These are phyloP conservation scores for Tuber umbilicatum DNA, from an alignment of 495 filamentous ascomycete genomes.

Conservation along the genomic window DNA sequence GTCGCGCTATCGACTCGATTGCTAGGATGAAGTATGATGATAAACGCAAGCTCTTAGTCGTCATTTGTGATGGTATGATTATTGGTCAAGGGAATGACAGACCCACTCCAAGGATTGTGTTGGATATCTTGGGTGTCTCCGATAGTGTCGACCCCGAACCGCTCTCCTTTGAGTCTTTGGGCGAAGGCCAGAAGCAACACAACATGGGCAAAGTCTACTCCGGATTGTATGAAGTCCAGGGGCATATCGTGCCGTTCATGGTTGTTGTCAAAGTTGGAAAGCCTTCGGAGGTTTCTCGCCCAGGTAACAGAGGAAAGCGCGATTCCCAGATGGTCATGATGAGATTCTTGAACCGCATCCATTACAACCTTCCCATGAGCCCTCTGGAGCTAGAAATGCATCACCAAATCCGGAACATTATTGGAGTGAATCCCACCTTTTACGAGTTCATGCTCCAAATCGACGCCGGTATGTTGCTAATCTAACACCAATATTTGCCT, in stretches of 20 bases:
- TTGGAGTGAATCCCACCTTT: slow-evolving; percentile 95
- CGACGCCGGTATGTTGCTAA: slow-evolving; percentile 54
- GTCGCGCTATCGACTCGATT: slow-evolving; percentile 92
- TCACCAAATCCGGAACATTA: slow-evolving; percentile 98
- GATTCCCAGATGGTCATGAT: slow-evolving; percentile 98
- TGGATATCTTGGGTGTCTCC: slow-evolving; percentile 92
- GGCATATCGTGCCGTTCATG: slow-evolving; percentile 95
- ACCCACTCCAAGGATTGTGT: slow-evolving; percentile 88
- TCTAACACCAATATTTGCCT: not conserved
- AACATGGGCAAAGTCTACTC: slow-evolving; percentile 99
- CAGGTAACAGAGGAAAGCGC: slow-evolving; percentile 97
- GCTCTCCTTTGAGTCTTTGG: slow-evolving; percentile 91
- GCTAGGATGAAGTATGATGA: slow-evolving; percentile 96
- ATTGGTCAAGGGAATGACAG: slow-evolving; percentile 96
- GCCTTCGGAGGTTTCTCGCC: slow-evolving; percentile 90
- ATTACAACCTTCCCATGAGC: slow-evolving; percentile 93
- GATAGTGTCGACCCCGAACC: slow-evolving; percentile 94
- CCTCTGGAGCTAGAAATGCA: slow-evolving; percentile 97
- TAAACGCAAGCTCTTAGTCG: slow-evolving; percentile 89
- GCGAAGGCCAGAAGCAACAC: slow-evolving; percentile 93
- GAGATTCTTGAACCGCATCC: slow-evolving; percentile 96
- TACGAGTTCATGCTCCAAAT: slow-evolving; percentile 97
- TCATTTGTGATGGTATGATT: slow-evolving; percentile 99
- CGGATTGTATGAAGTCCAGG: slow-evolving; percentile 93
- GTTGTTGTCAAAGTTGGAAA: slow-evolving; percentile 97